A percentile compares a stretch with the other conserved stretches of the same genome.
Evolutionary conservation across 179 eudicot species (phyloP).

Genomic region (Beta macrorhiza): DNA sequence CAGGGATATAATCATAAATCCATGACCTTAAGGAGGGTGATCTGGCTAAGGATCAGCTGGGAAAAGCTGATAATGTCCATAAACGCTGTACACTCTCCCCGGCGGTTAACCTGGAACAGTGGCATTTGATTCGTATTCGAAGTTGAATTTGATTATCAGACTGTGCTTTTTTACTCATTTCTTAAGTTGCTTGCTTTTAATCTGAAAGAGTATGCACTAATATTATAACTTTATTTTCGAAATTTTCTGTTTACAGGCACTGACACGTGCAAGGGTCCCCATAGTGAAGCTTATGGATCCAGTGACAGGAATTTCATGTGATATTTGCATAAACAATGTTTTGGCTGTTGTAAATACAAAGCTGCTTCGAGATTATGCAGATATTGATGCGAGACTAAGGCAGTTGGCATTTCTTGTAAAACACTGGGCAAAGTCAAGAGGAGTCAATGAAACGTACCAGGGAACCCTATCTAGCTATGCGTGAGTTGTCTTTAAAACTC

Average conservation of each 20-base stretch:
- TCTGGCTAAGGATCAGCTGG: neutral
- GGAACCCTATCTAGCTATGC: conserved; percentile 98
- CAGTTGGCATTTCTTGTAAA: conserved; percentile 94
- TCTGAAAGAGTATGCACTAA: neutral
- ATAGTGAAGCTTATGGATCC: conserved; percentile 98
- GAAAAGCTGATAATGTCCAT: neutral
- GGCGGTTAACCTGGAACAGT: neutral
- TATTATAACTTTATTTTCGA: neutral
- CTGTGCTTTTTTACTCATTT: neutral
- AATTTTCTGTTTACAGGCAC: conserved; percentile 50
- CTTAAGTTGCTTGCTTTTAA: neutral
- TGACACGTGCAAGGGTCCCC: conserved; percentile 96
- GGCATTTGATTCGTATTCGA: neutral
- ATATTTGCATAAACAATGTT: conserved; percentile 87
- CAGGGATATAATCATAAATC: neutral
- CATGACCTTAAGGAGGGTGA: neutral
- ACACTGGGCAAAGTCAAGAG: conserved; percentile 98
- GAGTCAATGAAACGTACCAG: conserved; percentile 91
- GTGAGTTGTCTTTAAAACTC: conserved; percentile 49
- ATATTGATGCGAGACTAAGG: conserved; percentile 77
- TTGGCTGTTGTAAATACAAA: conserved; percentile 94
- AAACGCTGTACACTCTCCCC: conserved; percentile 2
- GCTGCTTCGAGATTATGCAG: conserved; percentile 82
- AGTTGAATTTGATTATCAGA: neutral
- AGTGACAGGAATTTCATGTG: conserved; percentile 83